Percentiles rank a stretch among this genome's conserved stretches.
phyloP scores from a whole-genome alignment of 2,329 filamentous ascomycete species.

The Aspergillus spinulosporus region DNA sequence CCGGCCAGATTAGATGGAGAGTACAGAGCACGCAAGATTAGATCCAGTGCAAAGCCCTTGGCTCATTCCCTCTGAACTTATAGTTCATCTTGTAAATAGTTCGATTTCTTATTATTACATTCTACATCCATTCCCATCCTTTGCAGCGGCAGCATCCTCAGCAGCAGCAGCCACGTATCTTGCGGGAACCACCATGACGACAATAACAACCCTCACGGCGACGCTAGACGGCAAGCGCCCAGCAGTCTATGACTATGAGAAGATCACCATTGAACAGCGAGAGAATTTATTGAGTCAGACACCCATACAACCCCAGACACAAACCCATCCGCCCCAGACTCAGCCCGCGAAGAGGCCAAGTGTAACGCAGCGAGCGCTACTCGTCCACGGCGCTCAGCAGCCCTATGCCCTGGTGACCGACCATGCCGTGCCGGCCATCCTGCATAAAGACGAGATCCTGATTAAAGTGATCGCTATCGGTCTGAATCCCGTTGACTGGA shows the following conservation, averaged over 20 bases:
- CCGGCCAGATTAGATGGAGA: not conserved
- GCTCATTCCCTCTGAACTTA: too few species aligned
- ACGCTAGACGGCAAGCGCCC: conserved; percentile 17
- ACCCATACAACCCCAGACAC: not conserved
- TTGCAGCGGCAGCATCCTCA: too few species aligned
- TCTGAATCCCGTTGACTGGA: conserved; percentile 76
- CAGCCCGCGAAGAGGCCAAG: not conserved
- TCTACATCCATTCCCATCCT: too few species aligned
- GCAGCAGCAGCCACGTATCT: too few species aligned
- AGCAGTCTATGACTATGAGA: conserved; percentile 13
- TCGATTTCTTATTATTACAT: too few species aligned
- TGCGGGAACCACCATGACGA: conserved; percentile 11
- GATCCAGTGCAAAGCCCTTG: not conserved
- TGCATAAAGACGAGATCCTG: conserved; percentile 56
- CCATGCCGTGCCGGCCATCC: conserved; percentile 50
- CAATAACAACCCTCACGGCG: conserved; percentile 15
- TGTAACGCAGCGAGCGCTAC: conserved; percentile 48
- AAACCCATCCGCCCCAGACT: not conserved
- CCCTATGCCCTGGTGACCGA: conserved; percentile 50
- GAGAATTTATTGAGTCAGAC: conserved; percentile 1
- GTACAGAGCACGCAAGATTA: conserved; percentile 1
- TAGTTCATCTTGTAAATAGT: not conserved
- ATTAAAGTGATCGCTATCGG: conserved; percentile 66
- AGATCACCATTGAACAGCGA: conserved; percentile 13
- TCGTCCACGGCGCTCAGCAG: conserved; percentile 54